A percentile compares a stretch with the other conserved stretches of the same genome.
Evolutionary conservation across 495 filamentous ascomycete species (phyloP).

Genomic region (Penicillium macrosclerotiorum): DNA sequence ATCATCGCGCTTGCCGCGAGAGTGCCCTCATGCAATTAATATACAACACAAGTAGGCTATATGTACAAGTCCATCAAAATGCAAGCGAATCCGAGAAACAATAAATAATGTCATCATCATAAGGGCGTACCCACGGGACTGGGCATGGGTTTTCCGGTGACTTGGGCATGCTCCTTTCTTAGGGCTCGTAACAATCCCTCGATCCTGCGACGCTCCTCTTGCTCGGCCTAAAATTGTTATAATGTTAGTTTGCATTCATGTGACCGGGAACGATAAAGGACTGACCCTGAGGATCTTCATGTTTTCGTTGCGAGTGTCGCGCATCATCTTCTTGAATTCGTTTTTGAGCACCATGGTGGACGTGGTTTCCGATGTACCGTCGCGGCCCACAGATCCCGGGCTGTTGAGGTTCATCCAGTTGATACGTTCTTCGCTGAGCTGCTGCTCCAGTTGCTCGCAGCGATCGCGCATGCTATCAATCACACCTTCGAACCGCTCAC

Average conservation of each 20-base stretch:
- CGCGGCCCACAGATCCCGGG: conserved; percentile 46
- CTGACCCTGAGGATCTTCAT: conserved; percentile 66
- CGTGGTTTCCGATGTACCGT: conserved; percentile 54
- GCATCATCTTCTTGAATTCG: conserved; percentile 91
- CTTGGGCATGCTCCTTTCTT: conserved; percentile 50
- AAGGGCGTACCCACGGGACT: conserved; percentile 48
- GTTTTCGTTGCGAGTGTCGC: conserved; percentile 71
- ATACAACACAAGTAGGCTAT: conserved; percentile 21
- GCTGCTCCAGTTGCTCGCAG: conserved; percentile 63
- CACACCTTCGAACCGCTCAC: conserved; percentile 69
- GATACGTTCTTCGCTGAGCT: conserved; percentile 70
- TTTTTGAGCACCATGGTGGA: conserved; percentile 73
- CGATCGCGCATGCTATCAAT: conserved; percentile 70
- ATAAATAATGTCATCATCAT: conserved; percentile 34
- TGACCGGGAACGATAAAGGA: conserved; percentile 13
- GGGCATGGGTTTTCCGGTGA: conserved; percentile 50
- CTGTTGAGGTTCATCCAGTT: conserved; percentile 64
- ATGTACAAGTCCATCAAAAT: conserved; percentile 20
- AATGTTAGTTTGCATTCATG: conserved; percentile 15
- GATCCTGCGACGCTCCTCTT: conserved; percentile 67
- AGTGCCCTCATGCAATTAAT: conserved; percentile 20
- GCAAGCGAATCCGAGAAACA: conserved; percentile 12
- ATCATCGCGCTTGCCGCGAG: conserved; percentile 23
- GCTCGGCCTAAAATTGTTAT: conserved; percentile 54
- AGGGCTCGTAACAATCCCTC: conserved; percentile 58